A percentile compares a stretch with the other conserved stretches of the same genome.
Evolutionary conservation across 805 yeast genomes (phyloP).

Genomic region (Wilhelminamyces savonicus): DNA sequence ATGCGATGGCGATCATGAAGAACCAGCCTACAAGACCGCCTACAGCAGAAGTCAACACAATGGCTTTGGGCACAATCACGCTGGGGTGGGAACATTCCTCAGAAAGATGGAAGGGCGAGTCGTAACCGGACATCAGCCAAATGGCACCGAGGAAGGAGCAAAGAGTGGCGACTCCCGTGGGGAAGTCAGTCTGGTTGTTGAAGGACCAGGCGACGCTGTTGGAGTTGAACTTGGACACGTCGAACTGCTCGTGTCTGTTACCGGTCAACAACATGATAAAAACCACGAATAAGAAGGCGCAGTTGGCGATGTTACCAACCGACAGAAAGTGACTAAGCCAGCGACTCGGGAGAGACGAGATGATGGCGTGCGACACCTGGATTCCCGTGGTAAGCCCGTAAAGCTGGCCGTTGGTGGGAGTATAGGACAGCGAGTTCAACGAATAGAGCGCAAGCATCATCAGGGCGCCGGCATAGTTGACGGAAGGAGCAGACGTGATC

Average conservation of each 20-base stretch:
- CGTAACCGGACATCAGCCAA: conserved; percentile 73
- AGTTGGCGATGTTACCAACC: conserved; percentile 43
- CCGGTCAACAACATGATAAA: conserved; percentile 50
- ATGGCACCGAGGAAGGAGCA: conserved; percentile 56
- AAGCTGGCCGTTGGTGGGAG: conserved; percentile 42
- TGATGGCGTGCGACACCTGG: conserved; percentile 38
- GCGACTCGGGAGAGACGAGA: conserved; percentile 50
- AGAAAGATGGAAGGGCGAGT: conserved; percentile 68
- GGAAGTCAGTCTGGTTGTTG: conserved; percentile 54
- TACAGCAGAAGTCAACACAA: conserved; percentile 48
- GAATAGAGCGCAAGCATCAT: conserved; percentile 49
- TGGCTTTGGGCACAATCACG: conserved; percentile 62
- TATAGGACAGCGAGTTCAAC: conserved; percentile 33
- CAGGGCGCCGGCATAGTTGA: conserved; percentile 49
- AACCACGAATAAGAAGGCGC: conserved; percentile 44
- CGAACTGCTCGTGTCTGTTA: conserved; percentile 25
- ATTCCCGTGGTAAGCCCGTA: conserved; percentile 50
- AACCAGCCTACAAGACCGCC: conserved; percentile 55
- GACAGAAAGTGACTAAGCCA: conserved; percentile 48
- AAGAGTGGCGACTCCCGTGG: conserved; percentile 53
- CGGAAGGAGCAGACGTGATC: conserved; percentile 57
- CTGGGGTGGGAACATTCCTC: conserved; percentile 66
- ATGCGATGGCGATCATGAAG: conserved; percentile 55
- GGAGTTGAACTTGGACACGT: conserved; percentile 42
- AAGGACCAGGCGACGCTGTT: conserved; percentile 49